phyloP scores from a whole-genome alignment of 192 early-diverging fungal genomes.

The Coemansia asiatica region DNA sequence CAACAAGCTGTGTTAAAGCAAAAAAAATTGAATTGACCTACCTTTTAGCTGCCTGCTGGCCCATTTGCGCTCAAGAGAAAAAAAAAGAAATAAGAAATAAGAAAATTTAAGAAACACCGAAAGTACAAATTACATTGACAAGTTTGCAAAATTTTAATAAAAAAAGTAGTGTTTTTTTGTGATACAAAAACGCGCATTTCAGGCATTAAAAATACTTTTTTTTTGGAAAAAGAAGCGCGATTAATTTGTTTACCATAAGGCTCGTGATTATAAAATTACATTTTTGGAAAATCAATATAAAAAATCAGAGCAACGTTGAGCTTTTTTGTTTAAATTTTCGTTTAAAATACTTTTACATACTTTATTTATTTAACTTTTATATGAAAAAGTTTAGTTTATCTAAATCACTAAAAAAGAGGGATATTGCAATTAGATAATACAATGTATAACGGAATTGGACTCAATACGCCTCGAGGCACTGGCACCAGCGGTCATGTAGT shows the following conservation, averaged over 20 bases:
- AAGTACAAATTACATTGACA: no score
- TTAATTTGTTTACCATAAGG: background rate
- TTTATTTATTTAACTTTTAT: no score
- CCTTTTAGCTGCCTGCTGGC: constrained; percentile 23
- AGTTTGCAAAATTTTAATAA: background rate
- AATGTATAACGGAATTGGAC: constrained; percentile 82
- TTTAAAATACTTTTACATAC: no score
- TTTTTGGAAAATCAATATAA: no score
- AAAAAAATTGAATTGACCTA: background rate
- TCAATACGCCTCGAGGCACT: constrained; percentile 74
- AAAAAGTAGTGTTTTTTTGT: background rate
- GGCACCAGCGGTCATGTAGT: constrained; percentile 98
- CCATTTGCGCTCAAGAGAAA: constrained; percentile 9
- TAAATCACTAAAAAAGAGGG: no score
- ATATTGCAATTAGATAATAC: background rate
- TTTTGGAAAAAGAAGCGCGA: background rate
- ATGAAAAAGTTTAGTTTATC: no score
- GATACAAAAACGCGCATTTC: no score
- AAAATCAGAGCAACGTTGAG: background rate
- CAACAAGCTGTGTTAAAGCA: background rate
- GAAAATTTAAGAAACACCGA: no score
- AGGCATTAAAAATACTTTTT: background rate
- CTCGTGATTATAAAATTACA: no score
- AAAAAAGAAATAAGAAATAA: background rate
- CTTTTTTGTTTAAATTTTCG: no score